Evolutionary conservation across 495 filamentous ascomycete species (phyloP), one percentile per base, ranked within the genome.

Genomic region (Symbiotaphrina buchneri): DNA sequence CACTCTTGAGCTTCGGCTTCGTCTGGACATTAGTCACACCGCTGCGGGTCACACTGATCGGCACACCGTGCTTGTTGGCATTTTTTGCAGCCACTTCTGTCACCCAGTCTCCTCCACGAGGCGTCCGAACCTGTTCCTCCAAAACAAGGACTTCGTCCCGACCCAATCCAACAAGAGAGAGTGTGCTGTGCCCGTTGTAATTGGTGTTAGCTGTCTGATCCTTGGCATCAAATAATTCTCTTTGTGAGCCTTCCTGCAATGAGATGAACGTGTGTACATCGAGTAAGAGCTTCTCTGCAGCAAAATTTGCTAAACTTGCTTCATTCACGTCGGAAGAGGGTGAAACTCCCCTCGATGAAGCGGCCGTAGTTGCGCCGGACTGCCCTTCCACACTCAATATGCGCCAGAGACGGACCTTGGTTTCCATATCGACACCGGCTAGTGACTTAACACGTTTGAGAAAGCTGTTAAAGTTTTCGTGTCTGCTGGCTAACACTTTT

Each of bases 331-430:
- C n/a, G 5, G 55, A 49, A 1, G 57, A 55, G 3, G 59, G 53
- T 7, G 71, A 74, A 11, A 47, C 52, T 31, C 53, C 56, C 18
- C 67, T 55, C 18, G 70, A 74, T 10, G 55, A 47, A 14, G 59
- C 63, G n/a, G 71, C 68, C 8, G 68, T 72, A 5, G 63, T 51
- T 23, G 59, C 53, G 14, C 63, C 59, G 3, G 21, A 27, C 20
- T 31, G 30, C 6, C 29, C 34, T 11, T 31, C 22, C 16, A 27
- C 21, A 18, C 56, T 63, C 2, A 75, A 47, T 10, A 87, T 53
- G 37, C 70, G 63, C 80, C 82, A 93, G 5, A 84, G 53, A 11
- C 74, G 72, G 18, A 91, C 75, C 41, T 81, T 91, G 21, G 59
- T 70, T 5, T 63, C 53, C 32, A 68, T 38, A 11, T 76, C 62